Evolutionary conservation across 257 asterid species (phyloP), one percentile per base, ranked within the genome.

Genomic region (Striga asiatica): DNA sequence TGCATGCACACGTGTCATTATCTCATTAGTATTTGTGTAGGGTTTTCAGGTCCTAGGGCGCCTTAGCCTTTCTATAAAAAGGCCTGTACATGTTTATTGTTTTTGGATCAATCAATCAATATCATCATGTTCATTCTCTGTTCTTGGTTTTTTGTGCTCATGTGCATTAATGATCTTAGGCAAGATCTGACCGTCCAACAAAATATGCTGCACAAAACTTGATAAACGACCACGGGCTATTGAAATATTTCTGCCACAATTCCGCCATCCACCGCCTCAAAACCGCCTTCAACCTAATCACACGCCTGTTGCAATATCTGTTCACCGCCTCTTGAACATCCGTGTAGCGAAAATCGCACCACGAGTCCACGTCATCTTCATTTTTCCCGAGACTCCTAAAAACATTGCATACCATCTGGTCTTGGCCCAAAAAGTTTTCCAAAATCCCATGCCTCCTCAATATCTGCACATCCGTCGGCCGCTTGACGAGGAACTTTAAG

Each of bases 351-450:
- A 70, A 70, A 19, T 54, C 54, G 14, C 3, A 67, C 55, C 20
- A 38, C 7, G 21, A 58, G 34, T 3, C n/a, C n/a, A n/a, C n/a
- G n/a, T n/a, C n/a, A n/a, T n/a, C n/a, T n/a, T 48, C 48, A 25
- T 68, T 61, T 57, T 13, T 37, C 32, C 75, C 77, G 22, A 71
- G 27, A n/a, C 64, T 27, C 59, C 67, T 75, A 49, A 75, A 60
- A 65, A 75, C 46, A 8, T 5, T 25, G n/a, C 42, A 68, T 13
- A 58, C 75, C 49, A 47, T 57, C 28, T 38, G 62, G 37, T 75
- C 81, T 11, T 71, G 70, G 1, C 81, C 77, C 6, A 71, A 18
- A 32, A 52, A 56, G 58, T 71, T 67, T 0, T 25, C 16, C 0
- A 72, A 12, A 29, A 69, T 66, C 37, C 73, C 68, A 6, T 11